These are phyloP conservation scores for Wickerhamiella nectarea DNA, from an alignment of 805 yeast species.

Conservation along the genomic window DNA sequence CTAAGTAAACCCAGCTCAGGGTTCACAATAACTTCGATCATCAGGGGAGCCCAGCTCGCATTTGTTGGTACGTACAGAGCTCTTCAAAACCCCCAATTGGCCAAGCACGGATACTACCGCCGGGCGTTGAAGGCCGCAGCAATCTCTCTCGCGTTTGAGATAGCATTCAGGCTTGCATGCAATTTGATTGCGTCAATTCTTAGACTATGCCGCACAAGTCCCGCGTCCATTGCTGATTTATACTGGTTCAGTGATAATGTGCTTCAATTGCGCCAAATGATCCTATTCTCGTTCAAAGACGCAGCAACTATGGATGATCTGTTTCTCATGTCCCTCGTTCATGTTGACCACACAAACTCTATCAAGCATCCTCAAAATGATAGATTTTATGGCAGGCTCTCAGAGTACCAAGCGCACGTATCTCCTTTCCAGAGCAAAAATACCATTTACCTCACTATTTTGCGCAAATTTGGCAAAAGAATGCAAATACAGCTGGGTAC, in stretches of 20 bases:
- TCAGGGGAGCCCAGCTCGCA: constrained; percentile 42
- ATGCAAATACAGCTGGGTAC: constrained; percentile 13
- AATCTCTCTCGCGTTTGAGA: constrained; percentile 29
- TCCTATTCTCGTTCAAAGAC: constrained; percentile 21
- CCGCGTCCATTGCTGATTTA: constrained; percentile 13
- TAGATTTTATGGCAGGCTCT: constrained; percentile 17
- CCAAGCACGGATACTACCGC: constrained; percentile 27
- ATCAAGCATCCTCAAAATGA: constrained; percentile 30
- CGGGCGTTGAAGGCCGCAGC: constrained; percentile 28
- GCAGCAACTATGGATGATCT: constrained; percentile 24
- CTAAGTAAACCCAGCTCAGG: constrained; percentile 45
- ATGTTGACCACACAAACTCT: constrained; percentile 29
- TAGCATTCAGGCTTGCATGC: constrained; percentile 25
- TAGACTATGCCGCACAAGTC: constrained; percentile 16
- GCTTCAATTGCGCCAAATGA: constrained; percentile 31
- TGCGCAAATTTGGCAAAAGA: constrained; percentile 1
- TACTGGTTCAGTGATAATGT: constrained; percentile 25
- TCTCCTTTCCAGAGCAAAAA: constrained; percentile 1
- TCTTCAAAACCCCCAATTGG: constrained; percentile 32
- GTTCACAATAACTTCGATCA: constrained; percentile 35
- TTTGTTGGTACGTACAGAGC: constrained; percentile 37
- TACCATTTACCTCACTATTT: no score
- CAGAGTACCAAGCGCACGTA: neutral
- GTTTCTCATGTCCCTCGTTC: constrained; percentile 29
- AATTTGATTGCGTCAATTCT: constrained; percentile 16